phyloP scores from a whole-genome alignment of 352 stramenopile genomes.

The Phytophthora nicotianae region DNA sequence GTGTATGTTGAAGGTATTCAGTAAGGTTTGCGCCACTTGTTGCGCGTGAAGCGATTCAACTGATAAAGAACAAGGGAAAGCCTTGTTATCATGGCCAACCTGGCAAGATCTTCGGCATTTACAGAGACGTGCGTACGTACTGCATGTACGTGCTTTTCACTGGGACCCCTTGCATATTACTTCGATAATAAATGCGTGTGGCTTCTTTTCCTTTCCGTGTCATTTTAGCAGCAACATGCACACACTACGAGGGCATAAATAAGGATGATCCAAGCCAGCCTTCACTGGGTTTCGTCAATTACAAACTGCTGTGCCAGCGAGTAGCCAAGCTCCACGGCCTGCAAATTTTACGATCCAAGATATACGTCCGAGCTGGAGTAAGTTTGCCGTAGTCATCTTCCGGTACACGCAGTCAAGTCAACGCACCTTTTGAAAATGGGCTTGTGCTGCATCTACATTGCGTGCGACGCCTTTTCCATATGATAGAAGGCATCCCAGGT shows the following conservation, averaged over 20 bases:
- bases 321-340: constrained; percentile 67
- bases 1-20: constrained; percentile 8
- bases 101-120: constrained; percentile 12
- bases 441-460: constrained; percentile 60
- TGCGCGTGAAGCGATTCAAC: constrained; percentile 16
- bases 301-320: constrained; percentile 62
- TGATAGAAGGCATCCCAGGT: constrained; percentile 69
- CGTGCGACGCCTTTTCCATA: constrained; percentile 67
- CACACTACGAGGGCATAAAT: constrained; percentile 7
- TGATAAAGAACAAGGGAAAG: constrained; percentile 6
- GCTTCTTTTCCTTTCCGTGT: constrained; percentile 28
- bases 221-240: constrained; percentile 15
- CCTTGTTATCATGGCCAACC: neutral
- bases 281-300: constrained; percentile 18
- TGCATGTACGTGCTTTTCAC: constrained; percentile 31
- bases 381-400: constrained; percentile 1
- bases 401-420: neutral
- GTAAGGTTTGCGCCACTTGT: constrained; percentile 10
- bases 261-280: neutral
- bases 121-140: constrained; percentile 30
- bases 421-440: constrained; percentile 61
- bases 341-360: constrained; percentile 7
- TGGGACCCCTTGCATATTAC: constrained; percentile 27
- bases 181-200: constrained; percentile 47
- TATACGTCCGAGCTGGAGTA: neutral